Percentiles rank a stretch among this genome's conserved stretches.
phyloP scores from a whole-genome alignment of 2,329 filamentous ascomycete species.

The Microdochium trichocladiopsis region DNA sequence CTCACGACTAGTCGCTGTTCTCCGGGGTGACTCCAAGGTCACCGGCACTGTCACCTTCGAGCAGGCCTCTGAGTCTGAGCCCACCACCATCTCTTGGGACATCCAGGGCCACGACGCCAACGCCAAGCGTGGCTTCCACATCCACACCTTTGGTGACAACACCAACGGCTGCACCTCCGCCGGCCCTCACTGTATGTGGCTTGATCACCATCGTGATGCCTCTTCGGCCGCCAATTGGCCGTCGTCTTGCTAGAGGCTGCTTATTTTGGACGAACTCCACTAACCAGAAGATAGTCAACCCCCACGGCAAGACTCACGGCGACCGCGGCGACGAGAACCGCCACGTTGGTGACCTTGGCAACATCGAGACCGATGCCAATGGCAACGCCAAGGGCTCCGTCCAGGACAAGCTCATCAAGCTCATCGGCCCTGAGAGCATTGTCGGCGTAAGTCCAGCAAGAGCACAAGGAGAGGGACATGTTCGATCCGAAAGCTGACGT shows the following conservation, averaged over 20 bases:
- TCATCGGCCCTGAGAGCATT: conserved; percentile 92
- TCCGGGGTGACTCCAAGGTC: conserved; percentile 97
- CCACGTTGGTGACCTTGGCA: conserved; percentile 96
- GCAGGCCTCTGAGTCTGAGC: conserved; percentile 74
- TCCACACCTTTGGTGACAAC: conserved; percentile 99
- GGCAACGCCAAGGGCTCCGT: conserved; percentile 81
- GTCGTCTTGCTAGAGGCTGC: no score
- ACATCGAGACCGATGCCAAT: conserved; percentile 91
- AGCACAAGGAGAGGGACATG: background rate
- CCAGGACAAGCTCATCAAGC: conserved; percentile 79
- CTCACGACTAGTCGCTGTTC: conserved; percentile 83
- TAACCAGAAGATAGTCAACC: conserved; percentile 66
- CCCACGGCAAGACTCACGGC: conserved; percentile 85
- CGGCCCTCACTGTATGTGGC: conserved; percentile 83
- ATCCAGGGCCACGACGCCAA: conserved; percentile 90
- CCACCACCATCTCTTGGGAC: conserved; percentile 87
- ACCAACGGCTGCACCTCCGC: conserved; percentile 99
- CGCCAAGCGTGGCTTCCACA: conserved; percentile 95
- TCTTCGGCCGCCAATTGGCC: no score
- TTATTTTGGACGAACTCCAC: no score
- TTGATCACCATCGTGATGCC: no score
- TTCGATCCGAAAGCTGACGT: conserved; percentile 13
- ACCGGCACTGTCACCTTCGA: conserved; percentile 91
- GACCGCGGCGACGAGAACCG: conserved; percentile 74
- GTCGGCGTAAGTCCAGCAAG: conserved; percentile 69